A percentile compares a stretch with the other conserved stretches of the same genome.
These are phyloP conservation scores for Carex arenaria DNA, from an alignment of 202 grass and related monocot genomes.

Conservation along the genomic window DNA sequence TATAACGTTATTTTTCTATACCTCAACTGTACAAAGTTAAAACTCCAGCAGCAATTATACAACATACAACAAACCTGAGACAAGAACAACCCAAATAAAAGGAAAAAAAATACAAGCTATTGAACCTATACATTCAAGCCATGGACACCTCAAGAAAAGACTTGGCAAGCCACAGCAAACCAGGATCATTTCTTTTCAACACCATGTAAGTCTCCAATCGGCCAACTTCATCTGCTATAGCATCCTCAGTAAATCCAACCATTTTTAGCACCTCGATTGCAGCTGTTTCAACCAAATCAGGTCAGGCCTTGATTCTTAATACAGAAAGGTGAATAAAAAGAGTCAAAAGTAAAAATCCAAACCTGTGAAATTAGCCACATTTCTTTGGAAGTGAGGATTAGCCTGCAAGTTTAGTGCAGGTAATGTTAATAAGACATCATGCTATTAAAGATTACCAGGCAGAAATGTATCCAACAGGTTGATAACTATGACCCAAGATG, in stretches of 20 bases:
- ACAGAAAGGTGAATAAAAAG: background rate
- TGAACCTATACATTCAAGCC: constrained; percentile 31
- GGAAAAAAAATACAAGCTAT: background rate
- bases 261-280: constrained; percentile 84
- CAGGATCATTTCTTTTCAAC: constrained; percentile 89
- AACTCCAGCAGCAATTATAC: background rate
- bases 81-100: background rate
- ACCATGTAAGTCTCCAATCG: constrained; percentile 61
- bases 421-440: background rate
- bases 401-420: constrained; percentile 32
- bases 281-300: constrained; percentile 36
- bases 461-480: background rate
- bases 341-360: background rate
- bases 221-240: constrained; percentile 55
- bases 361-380: constrained; percentile 72
- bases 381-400: constrained; percentile 87
- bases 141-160: constrained; percentile 76
- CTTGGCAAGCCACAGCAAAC: constrained; percentile 83
- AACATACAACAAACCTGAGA: background rate
- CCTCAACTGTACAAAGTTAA: constrained; percentile 2
- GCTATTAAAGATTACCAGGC: background rate
- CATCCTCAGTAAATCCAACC: constrained; percentile 82
- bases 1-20: background rate
- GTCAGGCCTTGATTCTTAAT: background rate
- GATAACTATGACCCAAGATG: background rate